Percentiles rank a stretch among this genome's conserved stretches.
These are phyloP conservation scores for Hanseniaspora taiwanica DNA, from an alignment of 805 yeast species.

Conservation along the genomic window DNA sequence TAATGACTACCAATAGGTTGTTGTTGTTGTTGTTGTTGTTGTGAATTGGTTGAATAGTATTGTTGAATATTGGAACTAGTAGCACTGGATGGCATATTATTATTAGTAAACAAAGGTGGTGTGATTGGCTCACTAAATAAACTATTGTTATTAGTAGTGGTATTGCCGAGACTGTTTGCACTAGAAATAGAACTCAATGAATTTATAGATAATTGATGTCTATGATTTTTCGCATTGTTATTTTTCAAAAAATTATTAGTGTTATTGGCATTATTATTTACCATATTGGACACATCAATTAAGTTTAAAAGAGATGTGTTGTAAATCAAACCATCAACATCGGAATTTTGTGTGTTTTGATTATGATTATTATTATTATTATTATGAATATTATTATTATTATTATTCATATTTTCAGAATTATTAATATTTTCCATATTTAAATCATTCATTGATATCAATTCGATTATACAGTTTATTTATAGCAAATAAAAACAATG, in stretches of 20 bases:
- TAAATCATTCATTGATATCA: no score
- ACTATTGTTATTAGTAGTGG: slow-evolving; percentile 19
- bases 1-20: not conserved
- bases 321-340: not conserved
- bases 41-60: no score
- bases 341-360: no score
- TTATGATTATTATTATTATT: no score
- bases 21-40: not conserved
- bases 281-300: no score
- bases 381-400: no score
- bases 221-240: no score
- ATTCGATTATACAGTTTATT: no score
- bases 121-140: slow-evolving; percentile 40
- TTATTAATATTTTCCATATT: no score
- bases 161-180: not conserved
- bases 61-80: not conserved
- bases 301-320: not conserved
- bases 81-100: not conserved
- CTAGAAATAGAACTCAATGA: slow-evolving; percentile 7
- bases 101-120: slow-evolving; percentile 24
- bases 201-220: slow-evolving; percentile 20
- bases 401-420: not conserved
- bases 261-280: no score
- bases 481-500: no score
- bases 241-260: no score